Evolutionary conservation across 345 rosid species (phyloP).

Genomic region (Jatropha curcas): DNA sequence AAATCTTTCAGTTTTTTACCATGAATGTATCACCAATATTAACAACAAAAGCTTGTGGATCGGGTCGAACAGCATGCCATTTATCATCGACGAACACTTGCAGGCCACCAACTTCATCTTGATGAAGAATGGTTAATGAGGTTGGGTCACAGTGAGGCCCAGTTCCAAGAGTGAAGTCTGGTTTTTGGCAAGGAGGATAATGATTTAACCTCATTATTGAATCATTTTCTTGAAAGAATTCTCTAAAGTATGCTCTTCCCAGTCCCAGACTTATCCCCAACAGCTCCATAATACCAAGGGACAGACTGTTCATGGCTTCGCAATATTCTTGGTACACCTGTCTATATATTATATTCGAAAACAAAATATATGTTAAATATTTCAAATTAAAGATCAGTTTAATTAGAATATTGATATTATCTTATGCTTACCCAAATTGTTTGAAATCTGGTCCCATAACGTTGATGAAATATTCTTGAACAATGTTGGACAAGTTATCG

Average conservation of each 20-base stretch:
- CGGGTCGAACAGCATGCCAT: constrained; percentile 75
- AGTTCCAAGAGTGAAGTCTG: constrained; percentile 87
- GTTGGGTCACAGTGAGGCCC: constrained; percentile 99
- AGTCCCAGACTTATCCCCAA: constrained; percentile 73
- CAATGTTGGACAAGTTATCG: constrained; percentile 38
- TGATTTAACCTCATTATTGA: constrained; percentile 94
- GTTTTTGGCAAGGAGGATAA: constrained; percentile 91
- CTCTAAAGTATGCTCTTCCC: constrained; percentile 51
- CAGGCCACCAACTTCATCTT: constrained; percentile 86
- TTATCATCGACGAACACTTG: constrained; percentile 78
- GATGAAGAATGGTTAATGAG: constrained; percentile 95
- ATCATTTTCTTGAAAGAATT: constrained; percentile 73
- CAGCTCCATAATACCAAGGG: constrained; percentile 87
- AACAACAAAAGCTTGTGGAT: constrained; percentile 77
- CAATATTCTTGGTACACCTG: constrained; percentile 80
- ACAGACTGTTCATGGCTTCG: constrained; percentile 78
- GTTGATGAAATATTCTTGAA: constrained; percentile 59
- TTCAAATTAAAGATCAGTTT: too few relatives aligned
- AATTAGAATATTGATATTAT: too few relatives aligned
- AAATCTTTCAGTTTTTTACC: too few relatives aligned
- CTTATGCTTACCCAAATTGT: constrained; percentile 78
- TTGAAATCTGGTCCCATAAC: constrained; percentile 69
- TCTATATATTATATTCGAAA: too few relatives aligned
- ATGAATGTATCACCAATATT: constrained; percentile 97
- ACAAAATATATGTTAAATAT: too few relatives aligned